phyloP scores from a whole-genome alignment of 129 eudicot species.

The Escallonia herrerae region DNA sequence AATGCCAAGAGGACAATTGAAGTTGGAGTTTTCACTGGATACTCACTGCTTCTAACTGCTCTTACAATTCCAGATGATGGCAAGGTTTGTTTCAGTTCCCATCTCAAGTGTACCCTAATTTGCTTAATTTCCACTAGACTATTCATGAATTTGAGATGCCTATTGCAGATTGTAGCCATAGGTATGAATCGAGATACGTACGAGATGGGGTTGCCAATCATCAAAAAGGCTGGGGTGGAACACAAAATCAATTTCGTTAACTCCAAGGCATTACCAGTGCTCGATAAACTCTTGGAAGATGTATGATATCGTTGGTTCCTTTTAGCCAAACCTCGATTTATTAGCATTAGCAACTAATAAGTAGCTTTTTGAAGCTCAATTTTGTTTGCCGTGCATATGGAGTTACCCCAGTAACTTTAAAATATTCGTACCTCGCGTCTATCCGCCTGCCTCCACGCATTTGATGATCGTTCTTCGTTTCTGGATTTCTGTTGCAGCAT shows the following conservation, averaged over 20 bases:
- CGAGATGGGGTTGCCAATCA: conserved; percentile 30
- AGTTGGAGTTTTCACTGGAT: conserved; percentile 40
- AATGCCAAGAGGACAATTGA: conserved; percentile 5
- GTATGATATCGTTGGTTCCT: neutral
- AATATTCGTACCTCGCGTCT: neutral
- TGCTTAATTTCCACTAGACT: neutral
- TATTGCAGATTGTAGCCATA: conserved; percentile 27
- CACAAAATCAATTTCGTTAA: conserved; percentile 22
- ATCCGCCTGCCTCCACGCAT: neutral
- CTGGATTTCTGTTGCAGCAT: conserved; percentile 17
- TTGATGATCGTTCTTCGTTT: neutral
- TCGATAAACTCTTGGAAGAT: conserved; percentile 21
- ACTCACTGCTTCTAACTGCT: conserved; percentile 37
- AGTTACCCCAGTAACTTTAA: too few relatives aligned
- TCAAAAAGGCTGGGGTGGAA: conserved; percentile 22
- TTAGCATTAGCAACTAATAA: neutral
- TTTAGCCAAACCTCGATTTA: neutral
- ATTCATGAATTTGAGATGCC: neutral
- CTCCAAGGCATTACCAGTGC: conserved; percentile 19
- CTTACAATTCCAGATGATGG: conserved; percentile 32
- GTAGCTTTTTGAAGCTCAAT: too few relatives aligned
- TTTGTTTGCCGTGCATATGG: too few relatives aligned
- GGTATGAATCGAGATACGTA: conserved; percentile 11
- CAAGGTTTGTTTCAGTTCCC: conserved; percentile 15
- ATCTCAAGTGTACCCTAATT: neutral